Conservation (phyloP, 257 asterid species). For the Jasminum sambac region DNA sequence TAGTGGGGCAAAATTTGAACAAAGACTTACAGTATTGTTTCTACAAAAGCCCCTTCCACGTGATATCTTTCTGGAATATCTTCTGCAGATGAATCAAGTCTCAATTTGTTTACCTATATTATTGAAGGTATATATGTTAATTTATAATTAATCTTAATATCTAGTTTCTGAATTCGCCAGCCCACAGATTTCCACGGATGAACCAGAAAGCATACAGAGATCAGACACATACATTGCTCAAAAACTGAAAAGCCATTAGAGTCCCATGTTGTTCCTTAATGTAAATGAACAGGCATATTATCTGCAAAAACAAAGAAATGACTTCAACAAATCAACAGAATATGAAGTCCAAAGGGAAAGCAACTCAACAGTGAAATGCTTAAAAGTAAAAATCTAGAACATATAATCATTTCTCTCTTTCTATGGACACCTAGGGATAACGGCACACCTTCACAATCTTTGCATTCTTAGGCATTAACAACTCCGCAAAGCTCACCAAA, state of each 20-base stretch:
- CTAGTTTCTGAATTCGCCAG: conserved; percentile 1
- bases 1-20: neutral
- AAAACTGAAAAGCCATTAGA: conserved; percentile 77
- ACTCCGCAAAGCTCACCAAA: neutral
- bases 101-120: conserved; percentile 76
- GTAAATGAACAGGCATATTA: conserved; percentile 77
- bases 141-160: neutral
- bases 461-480: neutral
- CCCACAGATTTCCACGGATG: conserved; percentile 9
- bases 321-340: conserved; percentile 24
- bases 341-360: neutral
- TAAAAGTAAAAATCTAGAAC: neutral
- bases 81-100: conserved; percentile 69
- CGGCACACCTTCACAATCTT: neutral
- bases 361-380: neutral
- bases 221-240: conserved; percentile 74
- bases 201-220: conserved; percentile 26
- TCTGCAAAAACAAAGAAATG: conserved; percentile 50
- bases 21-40: conserved; percentile 71
- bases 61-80: conserved; percentile 81
- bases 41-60: conserved; percentile 96
- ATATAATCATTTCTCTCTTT: neutral
- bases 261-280: conserved; percentile 83
- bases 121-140: conserved; percentile 21
- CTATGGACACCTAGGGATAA: neutral